Evolutionary conservation across 2,329 filamentous ascomycete species (phyloP).

Genomic region (Teratosphaeria viscida): DNA sequence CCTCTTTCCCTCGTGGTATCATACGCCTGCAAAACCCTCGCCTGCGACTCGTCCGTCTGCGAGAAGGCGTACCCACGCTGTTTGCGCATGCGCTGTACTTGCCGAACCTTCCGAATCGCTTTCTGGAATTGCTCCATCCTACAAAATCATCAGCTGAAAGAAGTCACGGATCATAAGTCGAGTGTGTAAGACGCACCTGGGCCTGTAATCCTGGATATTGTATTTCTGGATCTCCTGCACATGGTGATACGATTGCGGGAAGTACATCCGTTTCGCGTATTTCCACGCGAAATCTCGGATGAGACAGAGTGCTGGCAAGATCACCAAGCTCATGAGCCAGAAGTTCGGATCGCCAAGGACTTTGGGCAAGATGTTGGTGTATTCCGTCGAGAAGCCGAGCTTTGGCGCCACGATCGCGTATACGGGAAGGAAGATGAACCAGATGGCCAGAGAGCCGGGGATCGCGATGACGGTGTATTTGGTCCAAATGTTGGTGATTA

Average conservation of each 20-base stretch:
- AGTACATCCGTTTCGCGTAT: slow-evolving; percentile 95
- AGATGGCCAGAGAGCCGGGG: slow-evolving; percentile 82
- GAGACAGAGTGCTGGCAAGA: slow-evolving; percentile 71
- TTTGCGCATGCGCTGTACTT: slow-evolving; percentile 98
- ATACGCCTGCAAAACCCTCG: slow-evolving; percentile 89
- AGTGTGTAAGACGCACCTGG: slow-evolving; percentile 51
- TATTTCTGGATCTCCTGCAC: slow-evolving; percentile 99
- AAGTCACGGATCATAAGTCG: not conserved
- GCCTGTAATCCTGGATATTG: slow-evolving; percentile 97
- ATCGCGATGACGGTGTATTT: slow-evolving; percentile 96
- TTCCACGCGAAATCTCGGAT: slow-evolving; percentile 91
- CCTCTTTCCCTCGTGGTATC: slow-evolving; percentile 90
- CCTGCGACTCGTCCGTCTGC: slow-evolving; percentile 93
- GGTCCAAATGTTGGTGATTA: slow-evolving; percentile 97
- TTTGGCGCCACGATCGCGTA: slow-evolving; percentile 82
- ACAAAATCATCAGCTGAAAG: slow-evolving; percentile 9
- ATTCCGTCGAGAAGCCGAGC: slow-evolving; percentile 71
- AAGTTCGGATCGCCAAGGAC: slow-evolving; percentile 76
- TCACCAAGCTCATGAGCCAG: slow-evolving; percentile 78
- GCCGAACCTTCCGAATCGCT: slow-evolving; percentile 93
- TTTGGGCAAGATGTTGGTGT: slow-evolving; percentile 69
- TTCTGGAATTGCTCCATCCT: slow-evolving; percentile 99
- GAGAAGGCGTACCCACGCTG: slow-evolving; percentile 97
- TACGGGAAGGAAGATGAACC: slow-evolving; percentile 79
- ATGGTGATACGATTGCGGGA: slow-evolving; percentile 90